Evolutionary conservation across 768 basidiomycete species (phyloP).

Genomic region (Podaxis sp.): DNA sequence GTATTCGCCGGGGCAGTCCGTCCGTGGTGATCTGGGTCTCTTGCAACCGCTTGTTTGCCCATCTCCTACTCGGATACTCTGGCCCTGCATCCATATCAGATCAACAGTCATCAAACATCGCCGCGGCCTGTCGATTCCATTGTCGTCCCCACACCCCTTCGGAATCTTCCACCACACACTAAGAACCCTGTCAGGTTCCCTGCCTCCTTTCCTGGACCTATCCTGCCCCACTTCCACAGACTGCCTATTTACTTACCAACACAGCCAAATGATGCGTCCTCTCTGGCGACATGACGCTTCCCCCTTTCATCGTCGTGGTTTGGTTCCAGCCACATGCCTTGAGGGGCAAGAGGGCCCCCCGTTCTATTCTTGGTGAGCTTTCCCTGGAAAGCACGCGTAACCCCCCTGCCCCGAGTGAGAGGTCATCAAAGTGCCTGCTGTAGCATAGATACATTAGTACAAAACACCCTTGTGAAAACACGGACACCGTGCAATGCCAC

Average conservation of each 20-base stretch:
- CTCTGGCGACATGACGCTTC: neutral
- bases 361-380: constrained; percentile 14
- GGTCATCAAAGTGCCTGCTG: neutral
- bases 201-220: neutral
- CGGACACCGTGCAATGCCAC: neutral
- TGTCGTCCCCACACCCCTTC: neutral
- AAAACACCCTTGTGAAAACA: neutral
- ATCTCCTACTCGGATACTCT: constrained; percentile 7
- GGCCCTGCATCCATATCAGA: neutral
- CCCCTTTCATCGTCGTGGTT: neutral
- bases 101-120: neutral
- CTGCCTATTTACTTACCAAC: neutral
- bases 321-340: neutral
- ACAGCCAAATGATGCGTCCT: neutral
- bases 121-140: neutral
- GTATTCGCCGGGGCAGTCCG: constrained; percentile 4
- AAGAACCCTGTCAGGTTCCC: constrained; percentile 1
- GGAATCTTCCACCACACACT: neutral
- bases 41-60: neutral
- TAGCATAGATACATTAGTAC: constrained; percentile 9
- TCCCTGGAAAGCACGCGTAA: constrained; percentile 8
- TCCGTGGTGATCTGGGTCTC: neutral
- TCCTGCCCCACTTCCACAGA: neutral
- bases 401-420: constrained; percentile 11
- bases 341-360: neutral